phyloP scores from a whole-genome alignment of 306 rosid genomes.

The Luffa acutangula region DNA sequence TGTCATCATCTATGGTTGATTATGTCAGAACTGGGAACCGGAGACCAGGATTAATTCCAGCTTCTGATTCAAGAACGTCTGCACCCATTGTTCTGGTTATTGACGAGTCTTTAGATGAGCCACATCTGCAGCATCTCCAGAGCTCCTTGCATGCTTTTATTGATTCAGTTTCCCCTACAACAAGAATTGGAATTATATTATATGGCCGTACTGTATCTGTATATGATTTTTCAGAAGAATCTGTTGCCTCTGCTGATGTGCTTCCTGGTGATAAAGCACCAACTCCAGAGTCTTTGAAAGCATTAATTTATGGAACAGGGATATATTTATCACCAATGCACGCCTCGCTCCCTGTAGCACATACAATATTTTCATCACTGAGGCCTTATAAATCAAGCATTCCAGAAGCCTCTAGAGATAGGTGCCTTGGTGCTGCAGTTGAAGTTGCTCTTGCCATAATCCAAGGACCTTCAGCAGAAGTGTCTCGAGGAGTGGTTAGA shows the following conservation, averaged over 20 bases:
- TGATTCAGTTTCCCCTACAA: constrained; percentile 75
- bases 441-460: constrained; percentile 92
- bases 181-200: constrained; percentile 78
- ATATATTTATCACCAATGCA: constrained; percentile 92
- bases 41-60: constrained; percentile 92
- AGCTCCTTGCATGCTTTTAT: constrained; percentile 94
- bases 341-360: constrained; percentile 85
- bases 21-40: constrained; percentile 80
- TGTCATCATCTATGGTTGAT: constrained; percentile 76
- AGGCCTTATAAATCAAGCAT: constrained; percentile 62
- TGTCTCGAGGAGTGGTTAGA: constrained; percentile 79
- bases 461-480: constrained; percentile 92
- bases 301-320: constrained; percentile 83
- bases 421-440: constrained; percentile 92
- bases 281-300: constrained; percentile 56
- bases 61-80: constrained; percentile 83
- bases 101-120: constrained; percentile 90
- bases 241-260: constrained; percentile 90
- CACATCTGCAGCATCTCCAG: constrained; percentile 82
- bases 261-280: constrained; percentile 92
- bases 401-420: constrained; percentile 90
- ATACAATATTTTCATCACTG: constrained; percentile 80
- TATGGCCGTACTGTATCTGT: constrained; percentile 90
- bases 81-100: constrained; percentile 86
- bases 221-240: constrained; percentile 81